These are phyloP conservation scores for Trichoderma parareesei DNA, from an alignment of 495 filamentous ascomycete genomes.

Conservation along the genomic window DNA sequence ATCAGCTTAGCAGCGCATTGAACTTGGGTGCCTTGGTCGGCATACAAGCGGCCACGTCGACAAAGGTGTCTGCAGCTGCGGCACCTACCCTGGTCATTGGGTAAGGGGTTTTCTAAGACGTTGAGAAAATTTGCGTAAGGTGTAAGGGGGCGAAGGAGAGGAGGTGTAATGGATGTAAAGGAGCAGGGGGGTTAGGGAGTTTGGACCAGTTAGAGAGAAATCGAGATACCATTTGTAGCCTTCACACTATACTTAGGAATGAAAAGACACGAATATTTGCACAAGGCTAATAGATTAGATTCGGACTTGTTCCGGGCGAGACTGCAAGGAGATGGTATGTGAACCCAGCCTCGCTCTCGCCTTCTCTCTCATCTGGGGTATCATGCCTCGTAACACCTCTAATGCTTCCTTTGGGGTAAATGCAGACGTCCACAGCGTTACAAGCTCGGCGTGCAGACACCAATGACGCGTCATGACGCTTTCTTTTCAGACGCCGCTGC, in stretches of 20 bases:
- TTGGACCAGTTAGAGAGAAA: neutral
- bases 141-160: neutral
- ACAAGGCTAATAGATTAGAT: neutral
- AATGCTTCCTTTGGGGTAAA: neutral
- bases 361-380: neutral
- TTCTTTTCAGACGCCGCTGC: conserved; percentile 12
- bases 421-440: neutral
- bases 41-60: neutral
- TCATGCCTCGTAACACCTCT: neutral
- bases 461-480: neutral
- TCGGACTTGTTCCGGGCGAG: neutral
- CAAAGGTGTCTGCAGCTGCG: neutral
- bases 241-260: neutral
- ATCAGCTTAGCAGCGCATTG: neutral
- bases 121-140: neutral
- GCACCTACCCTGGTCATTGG: neutral
- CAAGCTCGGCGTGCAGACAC: neutral
- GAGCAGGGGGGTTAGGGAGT: no score
- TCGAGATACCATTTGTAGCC: neutral
- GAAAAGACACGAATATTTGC: neutral
- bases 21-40: neutral
- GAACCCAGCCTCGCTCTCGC: neutral
- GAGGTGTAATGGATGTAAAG: neutral
- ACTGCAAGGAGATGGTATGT: neutral
- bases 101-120: neutral